These are phyloP conservation scores for Trametes sanguinea DNA, from an alignment of 768 basidiomycete genomes.

Conservation along the genomic window DNA sequence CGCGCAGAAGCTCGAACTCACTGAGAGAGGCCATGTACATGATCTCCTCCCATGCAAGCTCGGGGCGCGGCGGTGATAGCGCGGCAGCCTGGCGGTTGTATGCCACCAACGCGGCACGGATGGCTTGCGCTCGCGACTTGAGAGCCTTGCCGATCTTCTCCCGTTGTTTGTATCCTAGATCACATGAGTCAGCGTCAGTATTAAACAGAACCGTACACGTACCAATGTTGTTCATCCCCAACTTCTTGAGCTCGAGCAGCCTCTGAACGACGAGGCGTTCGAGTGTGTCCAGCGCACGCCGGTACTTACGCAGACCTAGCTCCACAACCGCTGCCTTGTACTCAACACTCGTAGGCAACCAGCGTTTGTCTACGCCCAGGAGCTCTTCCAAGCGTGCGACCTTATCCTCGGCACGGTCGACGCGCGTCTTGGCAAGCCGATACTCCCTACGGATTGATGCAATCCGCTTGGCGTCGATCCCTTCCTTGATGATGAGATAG, in stretches of 20 bases:
- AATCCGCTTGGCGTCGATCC: too few relatives aligned
- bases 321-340: conserved; percentile 19
- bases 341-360: conserved; percentile 14
- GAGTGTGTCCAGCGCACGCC: conserved; percentile 31
- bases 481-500: too few relatives aligned
- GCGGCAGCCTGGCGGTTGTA: conserved; percentile 36
- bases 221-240: conserved; percentile 31
- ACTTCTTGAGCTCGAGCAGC: conserved; percentile 35
- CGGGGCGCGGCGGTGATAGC: conserved; percentile 21
- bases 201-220: too few relatives aligned
- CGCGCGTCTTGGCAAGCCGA: not conserved
- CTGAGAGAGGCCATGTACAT: conserved; percentile 19
- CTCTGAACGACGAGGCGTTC: conserved; percentile 35
- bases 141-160: conserved; percentile 40
- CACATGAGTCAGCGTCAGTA: too few relatives aligned
- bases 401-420: not conserved
- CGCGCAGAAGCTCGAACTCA: conserved; percentile 38
- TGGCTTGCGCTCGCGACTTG: conserved; percentile 33
- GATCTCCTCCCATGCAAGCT: conserved; percentile 13
- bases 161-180: conserved; percentile 40
- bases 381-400: conserved; percentile 14
- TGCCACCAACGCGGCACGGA: conserved; percentile 32
- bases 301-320: conserved; percentile 18
- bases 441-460: not conserved
- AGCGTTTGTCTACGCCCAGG: conserved; percentile 19